Evolutionary conservation across 495 filamentous ascomycete genomes (phyloP).

Genomic region (Podospora tetraspora): DNA sequence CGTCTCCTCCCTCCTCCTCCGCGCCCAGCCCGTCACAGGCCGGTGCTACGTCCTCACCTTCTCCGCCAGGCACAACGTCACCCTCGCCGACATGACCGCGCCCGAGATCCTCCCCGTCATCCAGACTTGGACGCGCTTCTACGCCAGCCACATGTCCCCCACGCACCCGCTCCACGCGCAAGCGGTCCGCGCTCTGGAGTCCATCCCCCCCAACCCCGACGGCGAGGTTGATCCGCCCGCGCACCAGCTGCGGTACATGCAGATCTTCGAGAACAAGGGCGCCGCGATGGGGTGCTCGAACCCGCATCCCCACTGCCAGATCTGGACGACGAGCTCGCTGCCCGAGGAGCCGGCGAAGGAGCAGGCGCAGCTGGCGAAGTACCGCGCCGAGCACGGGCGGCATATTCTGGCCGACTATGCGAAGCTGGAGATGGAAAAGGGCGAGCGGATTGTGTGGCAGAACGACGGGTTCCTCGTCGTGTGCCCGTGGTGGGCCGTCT

Average conservation of each 20-base stretch:
- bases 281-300: conserved; percentile 98
- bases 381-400: conserved; percentile 64
- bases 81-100: conserved; percentile 76
- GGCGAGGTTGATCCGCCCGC: conserved; percentile 50
- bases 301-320: conserved; percentile 93
- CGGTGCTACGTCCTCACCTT: conserved; percentile 98
- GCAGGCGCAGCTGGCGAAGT: conserved; percentile 68
- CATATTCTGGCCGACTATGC: conserved; percentile 85
- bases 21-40: conserved; percentile 79
- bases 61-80: conserved; percentile 82
- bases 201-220: conserved; percentile 37
- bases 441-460: conserved; percentile 80
- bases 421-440: conserved; percentile 70
- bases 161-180: conserved; percentile 56
- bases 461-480: conserved; percentile 78
- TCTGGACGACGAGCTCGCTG: conserved; percentile 86
- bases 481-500: conserved; percentile 95
- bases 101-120: conserved; percentile 69
- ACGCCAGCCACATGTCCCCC: conserved; percentile 70
- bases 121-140: conserved; percentile 82
- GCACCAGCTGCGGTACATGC: conserved; percentile 91
- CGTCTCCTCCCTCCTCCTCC: conserved; percentile 71
- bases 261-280: conserved; percentile 99
- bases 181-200: conserved; percentile 29
- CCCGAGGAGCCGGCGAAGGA: conserved; percentile 85